Evolutionary conservation across 805 yeast genomes (phyloP), one percentile per base, ranked within the genome.

Genomic region (Candida easanensis): DNA sequence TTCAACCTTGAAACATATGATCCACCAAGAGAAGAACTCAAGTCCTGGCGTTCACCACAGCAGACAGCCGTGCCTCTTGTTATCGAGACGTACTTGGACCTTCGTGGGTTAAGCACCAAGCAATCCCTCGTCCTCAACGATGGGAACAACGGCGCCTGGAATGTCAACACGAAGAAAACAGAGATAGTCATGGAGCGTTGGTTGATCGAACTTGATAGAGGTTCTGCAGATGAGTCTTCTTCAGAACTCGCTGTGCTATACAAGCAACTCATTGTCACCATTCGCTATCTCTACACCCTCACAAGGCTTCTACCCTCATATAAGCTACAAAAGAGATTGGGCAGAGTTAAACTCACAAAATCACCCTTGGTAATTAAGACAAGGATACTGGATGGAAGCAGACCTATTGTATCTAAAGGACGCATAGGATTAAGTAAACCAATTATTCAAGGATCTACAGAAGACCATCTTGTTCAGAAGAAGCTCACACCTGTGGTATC

Each of bases 151-250:
- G 70, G 70, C 49, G 56, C 73, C 13, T 80, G 84, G 76, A 67
- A 75, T 9, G 81, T 81, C 11, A 84, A 83, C 13, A 70, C 75
- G 3, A 79, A 76, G 55, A 84, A 84, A 55, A 72, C 79, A 15
- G 98, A 91, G 62, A 77, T 93, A n/a, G 97, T 93, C 2, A 66
- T 93, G 44, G 99, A 93, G 58, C 74, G 99, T 46, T 93, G 99
- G 99, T 70, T 88, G 19, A 66, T 93, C 26, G 96, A 90, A 61
- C 76, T 90, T 47, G 90, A 84, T 55, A 62, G 60, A 11, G 20
- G 68, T 58, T 59, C 67, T 57, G 51, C 51, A 7, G 50, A 35
- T 23, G 48, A 64, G 3, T 71, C 70, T 18, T 26, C 17, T 1
- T n/a, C 17, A 14, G 93, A 86, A 41, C 69, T 84, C 14, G 85